Percentiles rank a stretch among this genome's conserved stretches.
phyloP scores from a whole-genome alignment of 495 filamentous ascomycete genomes.

The Cryomyces minteri region DNA sequence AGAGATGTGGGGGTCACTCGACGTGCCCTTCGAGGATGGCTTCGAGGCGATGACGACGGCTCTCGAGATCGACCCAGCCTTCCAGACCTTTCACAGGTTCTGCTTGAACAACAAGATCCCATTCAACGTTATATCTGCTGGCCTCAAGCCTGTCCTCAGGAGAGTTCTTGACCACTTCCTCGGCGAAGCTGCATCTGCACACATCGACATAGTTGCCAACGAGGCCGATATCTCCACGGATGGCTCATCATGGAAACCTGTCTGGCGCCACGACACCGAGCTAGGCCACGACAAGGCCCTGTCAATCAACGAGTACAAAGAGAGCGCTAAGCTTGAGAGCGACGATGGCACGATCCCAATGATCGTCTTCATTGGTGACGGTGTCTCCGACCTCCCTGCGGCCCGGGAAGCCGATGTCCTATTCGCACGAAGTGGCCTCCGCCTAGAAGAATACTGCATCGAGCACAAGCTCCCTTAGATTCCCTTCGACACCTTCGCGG shows the following conservation, averaged over 20 bases:
- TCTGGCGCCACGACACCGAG: constrained; percentile 50
- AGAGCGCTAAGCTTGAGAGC: constrained; percentile 29
- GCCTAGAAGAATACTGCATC: constrained; percentile 51
- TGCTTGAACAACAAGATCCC: constrained; percentile 45
- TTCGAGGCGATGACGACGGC: constrained; percentile 48
- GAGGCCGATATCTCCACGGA: constrained; percentile 41
- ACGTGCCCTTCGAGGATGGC: constrained; percentile 54
- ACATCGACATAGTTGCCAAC: constrained; percentile 57
- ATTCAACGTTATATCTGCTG: constrained; percentile 59
- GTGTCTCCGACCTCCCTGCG: constrained; percentile 51
- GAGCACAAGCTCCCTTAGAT: constrained; percentile 45
- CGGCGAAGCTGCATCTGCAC: constrained; percentile 36
- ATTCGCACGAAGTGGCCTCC: constrained; percentile 49
- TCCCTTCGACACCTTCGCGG: constrained; percentile 47
- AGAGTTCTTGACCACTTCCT: constrained; percentile 45
- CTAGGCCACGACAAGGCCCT: constrained; percentile 55
- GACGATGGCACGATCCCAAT: constrained; percentile 46
- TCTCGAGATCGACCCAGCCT: constrained; percentile 47
- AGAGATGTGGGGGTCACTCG: constrained; percentile 57
- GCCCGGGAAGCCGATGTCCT: constrained; percentile 55
- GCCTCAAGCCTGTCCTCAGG: constrained; percentile 45
- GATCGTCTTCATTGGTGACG: constrained; percentile 59
- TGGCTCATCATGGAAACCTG: constrained; percentile 45
- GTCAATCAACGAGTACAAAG: constrained; percentile 41
- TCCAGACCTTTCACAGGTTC: constrained; percentile 46